phyloP scores from a whole-genome alignment of 345 rosid species.

The Rhodamnia argentea region DNA sequence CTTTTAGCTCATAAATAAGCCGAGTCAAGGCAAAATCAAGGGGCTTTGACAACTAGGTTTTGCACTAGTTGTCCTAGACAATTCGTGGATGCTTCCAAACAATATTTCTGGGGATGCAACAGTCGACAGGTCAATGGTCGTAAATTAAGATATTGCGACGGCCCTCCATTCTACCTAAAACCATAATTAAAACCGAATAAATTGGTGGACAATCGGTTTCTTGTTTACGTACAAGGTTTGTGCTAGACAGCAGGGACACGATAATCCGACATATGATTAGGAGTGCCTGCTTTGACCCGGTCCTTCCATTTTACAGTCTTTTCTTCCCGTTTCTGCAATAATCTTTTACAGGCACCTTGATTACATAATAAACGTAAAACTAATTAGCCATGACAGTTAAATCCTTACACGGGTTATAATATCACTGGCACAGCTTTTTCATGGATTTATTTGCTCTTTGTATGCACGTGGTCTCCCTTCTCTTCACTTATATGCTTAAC shows the following conservation, averaged over 20 bases:
- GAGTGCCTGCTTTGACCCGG: not conserved
- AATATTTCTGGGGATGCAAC: not conserved
- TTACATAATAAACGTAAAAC: not conserved
- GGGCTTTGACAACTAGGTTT: not conserved
- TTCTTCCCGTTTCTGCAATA: not conserved
- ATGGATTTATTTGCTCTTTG: too few species aligned
- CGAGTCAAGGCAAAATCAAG: not conserved
- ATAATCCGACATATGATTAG: not conserved
- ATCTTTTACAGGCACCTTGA: not conserved
- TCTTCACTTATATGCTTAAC: rapidly evolving
- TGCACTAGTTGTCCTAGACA: not conserved
- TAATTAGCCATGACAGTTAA: not conserved
- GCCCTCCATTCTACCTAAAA: not conserved
- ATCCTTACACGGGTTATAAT: not conserved
- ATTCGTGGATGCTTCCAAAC: not conserved
- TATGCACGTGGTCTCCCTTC: not conserved
- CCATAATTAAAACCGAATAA: not conserved
- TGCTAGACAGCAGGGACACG: not conserved
- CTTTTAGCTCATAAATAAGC: not conserved
- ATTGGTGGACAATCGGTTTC: not conserved
- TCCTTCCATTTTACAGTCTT: not conserved
- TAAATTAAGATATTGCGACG: not conserved
- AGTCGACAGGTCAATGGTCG: not conserved
- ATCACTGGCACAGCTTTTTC: not conserved
- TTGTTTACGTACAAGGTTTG: not conserved